Percentiles rank a stretch among this genome's conserved stretches.
Conservation (phyloP, 176 grass and related monocot genomes). For the Cenchrus americanus region DNA sequence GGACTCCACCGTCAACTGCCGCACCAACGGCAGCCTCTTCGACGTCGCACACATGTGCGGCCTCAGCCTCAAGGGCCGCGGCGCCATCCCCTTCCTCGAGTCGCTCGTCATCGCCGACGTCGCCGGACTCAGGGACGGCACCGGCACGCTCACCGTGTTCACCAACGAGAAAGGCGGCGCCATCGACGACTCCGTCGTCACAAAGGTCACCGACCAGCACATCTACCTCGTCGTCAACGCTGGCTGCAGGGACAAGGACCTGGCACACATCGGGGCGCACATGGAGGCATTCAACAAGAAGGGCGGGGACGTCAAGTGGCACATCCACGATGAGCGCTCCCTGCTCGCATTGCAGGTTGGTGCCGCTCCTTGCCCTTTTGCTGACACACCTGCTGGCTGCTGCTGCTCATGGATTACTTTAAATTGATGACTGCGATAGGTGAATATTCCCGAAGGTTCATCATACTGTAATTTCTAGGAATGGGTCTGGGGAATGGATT, state of each 20-base stretch:
- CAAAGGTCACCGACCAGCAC: conserved; percentile 81
- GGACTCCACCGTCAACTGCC: conserved; percentile 98
- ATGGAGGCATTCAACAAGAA: conserved; percentile 84
- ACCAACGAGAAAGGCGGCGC: conserved; percentile 87
- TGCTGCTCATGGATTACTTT: background rate
- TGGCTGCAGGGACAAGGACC: conserved; percentile 92
- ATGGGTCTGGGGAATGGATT: background rate
- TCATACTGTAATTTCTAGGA: background rate
- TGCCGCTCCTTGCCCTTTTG: background rate
- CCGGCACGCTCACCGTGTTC: conserved; percentile 81
- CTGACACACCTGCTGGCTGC: background rate
- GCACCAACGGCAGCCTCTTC: conserved; percentile 80
- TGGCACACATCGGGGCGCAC: conserved; percentile 85
- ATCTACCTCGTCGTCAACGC: conserved; percentile 97
- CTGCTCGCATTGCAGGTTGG: conserved; percentile 89
- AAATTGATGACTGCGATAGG: background rate
- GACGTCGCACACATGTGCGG: conserved; percentile 99
- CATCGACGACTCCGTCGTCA: conserved; percentile 84
- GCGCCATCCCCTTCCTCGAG: conserved; percentile 81
- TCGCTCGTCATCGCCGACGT: conserved; percentile 88
- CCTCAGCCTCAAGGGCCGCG: conserved; percentile 69
- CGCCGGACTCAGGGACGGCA: conserved; percentile 65
- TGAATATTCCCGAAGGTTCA: background rate
- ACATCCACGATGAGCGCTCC: conserved; percentile 93
- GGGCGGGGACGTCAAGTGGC: conserved; percentile 79